Percentiles rank a stretch among this genome's conserved stretches.
phyloP scores from a whole-genome alignment of 345 rosid species.

The Ailanthus altissimus region DNA sequence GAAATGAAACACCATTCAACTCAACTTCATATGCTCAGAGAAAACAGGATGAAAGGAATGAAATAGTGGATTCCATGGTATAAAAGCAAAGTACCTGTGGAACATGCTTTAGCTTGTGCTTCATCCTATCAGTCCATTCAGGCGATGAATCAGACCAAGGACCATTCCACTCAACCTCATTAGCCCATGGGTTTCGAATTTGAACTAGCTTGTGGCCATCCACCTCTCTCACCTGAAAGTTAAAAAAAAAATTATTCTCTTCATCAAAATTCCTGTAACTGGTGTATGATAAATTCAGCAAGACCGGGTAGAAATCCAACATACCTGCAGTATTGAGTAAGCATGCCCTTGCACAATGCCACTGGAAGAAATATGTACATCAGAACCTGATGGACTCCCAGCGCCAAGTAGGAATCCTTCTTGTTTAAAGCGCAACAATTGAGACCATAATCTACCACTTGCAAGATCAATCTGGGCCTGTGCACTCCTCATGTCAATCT shows the following conservation, averaged over 20 bases:
- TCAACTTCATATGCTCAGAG: background rate
- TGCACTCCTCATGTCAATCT: constrained; percentile 98
- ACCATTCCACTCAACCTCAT: constrained; percentile 99
- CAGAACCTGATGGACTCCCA: constrained; percentile 99
- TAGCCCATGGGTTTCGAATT: constrained; percentile 99
- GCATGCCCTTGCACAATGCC: constrained; percentile 99
- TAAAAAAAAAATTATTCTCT: background rate
- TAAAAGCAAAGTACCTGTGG: constrained; percentile 60
- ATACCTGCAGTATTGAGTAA: constrained; percentile 92
- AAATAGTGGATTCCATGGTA: constrained; percentile 6
- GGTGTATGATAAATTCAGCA: background rate
- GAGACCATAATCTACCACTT: constrained; percentile 99
- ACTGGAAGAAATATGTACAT: constrained; percentile 96
- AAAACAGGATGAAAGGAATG: background rate
- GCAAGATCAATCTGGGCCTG: constrained; percentile 99
- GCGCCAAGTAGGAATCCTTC: constrained; percentile 99
- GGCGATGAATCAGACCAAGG: constrained; percentile 98
- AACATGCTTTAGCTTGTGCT: constrained; percentile 90
- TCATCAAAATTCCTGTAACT: constrained; percentile 4
- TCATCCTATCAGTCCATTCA: constrained; percentile 98
- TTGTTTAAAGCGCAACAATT: constrained; percentile 90
- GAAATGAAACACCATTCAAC: background rate
- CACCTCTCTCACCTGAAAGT: constrained; percentile 91
- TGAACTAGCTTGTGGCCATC: constrained; percentile 99
- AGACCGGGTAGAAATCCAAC: constrained; percentile 10